phyloP scores from a whole-genome alignment of 495 filamentous ascomycete species.

The Bombardia bombarda region DNA sequence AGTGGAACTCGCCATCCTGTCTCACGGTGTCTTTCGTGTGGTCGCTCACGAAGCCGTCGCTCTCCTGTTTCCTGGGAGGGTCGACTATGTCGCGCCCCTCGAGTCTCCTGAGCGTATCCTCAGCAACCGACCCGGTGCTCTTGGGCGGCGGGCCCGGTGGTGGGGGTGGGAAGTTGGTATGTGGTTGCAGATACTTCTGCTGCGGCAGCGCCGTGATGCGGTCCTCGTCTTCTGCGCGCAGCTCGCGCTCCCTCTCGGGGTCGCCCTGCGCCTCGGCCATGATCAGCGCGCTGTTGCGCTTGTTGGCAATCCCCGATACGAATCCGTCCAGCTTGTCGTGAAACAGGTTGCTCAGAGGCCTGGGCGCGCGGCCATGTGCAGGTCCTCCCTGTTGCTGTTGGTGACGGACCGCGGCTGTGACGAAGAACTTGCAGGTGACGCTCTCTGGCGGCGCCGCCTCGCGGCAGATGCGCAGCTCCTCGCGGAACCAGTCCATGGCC shows the following conservation, averaged over 20 bases:
- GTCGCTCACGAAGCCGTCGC: too few species aligned
- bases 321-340: slow-evolving; percentile 80
- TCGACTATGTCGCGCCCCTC: slow-evolving; percentile 31
- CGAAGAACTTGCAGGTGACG: slow-evolving; percentile 89
- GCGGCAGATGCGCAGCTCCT: slow-evolving; percentile 83
- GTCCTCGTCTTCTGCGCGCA: slow-evolving; percentile 81
- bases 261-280: slow-evolving; percentile 75
- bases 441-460: slow-evolving; percentile 75
- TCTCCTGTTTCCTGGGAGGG: slow-evolving; percentile 6
- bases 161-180: slow-evolving; percentile 33
- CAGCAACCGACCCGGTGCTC: slow-evolving; percentile 25
- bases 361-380: slow-evolving; percentile 40
- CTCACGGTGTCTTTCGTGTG: slow-evolving; percentile 17
- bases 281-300: slow-evolving; percentile 74
- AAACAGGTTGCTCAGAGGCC: slow-evolving; percentile 59
- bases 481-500: slow-evolving; percentile 96
- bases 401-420: slow-evolving; percentile 64
- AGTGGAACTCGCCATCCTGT: slow-evolving; percentile 44
- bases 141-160: slow-evolving; percentile 36
- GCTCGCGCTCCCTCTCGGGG: slow-evolving; percentile 63
- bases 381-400: slow-evolving; percentile 15
- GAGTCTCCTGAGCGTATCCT: slow-evolving; percentile 34
- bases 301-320: slow-evolving; percentile 70
- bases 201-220: slow-evolving; percentile 72
- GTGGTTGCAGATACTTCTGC: slow-evolving; percentile 47